Conservation (phyloP, 371 early-diverging fungal species). For the Syncephalastrum sp. region DNA sequence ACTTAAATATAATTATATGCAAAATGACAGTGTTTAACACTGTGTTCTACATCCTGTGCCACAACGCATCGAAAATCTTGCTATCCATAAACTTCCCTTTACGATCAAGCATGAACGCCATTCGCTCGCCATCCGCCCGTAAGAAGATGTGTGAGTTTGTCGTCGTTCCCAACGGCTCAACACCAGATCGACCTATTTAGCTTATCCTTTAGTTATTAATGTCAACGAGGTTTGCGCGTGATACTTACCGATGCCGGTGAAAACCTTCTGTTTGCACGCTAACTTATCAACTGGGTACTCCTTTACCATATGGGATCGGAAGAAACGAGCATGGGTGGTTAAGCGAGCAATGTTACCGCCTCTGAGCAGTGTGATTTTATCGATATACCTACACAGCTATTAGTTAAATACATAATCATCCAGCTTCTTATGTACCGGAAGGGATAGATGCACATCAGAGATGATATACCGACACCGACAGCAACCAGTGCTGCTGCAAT, state of each 20-base stretch:
- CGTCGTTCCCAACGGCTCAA: constrained; percentile 35
- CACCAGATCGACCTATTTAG: constrained; percentile 20
- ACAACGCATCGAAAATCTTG: constrained; percentile 47
- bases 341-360: constrained; percentile 31
- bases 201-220: neutral
- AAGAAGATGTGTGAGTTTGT: constrained; percentile 42
- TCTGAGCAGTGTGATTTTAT: constrained; percentile 36
- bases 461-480: constrained; percentile 42
- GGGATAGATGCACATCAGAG: constrained; percentile 51
- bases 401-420: neutral
- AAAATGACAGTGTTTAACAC: too few species aligned
- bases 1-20: too few species aligned
- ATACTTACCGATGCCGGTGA: constrained; percentile 40
- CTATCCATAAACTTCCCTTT: constrained; percentile 49
- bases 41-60: constrained; percentile 13
- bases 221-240: neutral
- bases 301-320: constrained; percentile 34
- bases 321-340: constrained; percentile 39
- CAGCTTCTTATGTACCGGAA: constrained; percentile 34
- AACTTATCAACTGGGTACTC: constrained; percentile 41
- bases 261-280: constrained; percentile 42
- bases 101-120: constrained; percentile 51
- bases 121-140: constrained; percentile 37
- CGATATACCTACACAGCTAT: constrained; percentile 34
- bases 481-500: constrained; percentile 41